Evolutionary conservation across 805 yeast genomes (phyloP), one percentile per base, ranked within the genome.

Genomic region (Wickerhamomyces strasburgensis): DNA sequence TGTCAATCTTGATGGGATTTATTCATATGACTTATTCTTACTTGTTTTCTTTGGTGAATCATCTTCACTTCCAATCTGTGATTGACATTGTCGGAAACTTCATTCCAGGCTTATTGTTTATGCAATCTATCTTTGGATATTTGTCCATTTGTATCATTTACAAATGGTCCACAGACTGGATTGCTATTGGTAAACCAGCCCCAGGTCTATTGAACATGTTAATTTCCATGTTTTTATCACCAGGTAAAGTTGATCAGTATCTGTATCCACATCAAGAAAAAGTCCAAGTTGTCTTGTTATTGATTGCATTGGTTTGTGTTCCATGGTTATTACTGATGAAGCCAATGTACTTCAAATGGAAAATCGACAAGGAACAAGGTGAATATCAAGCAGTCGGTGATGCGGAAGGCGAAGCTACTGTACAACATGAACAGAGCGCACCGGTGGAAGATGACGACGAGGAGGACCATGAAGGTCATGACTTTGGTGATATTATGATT

Each of bases 91-190:
- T 85, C 52, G 98, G 98, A 45, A 93, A 90, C 63, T 93, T 93
- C 56, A 71, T 90, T 39, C 98, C 98, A 3, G 96, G 98, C 30
- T 68, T 93, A 41, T 68, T 93, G 37, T 93, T 93, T 64, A 87
- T 93, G 96, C 96, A 89, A 62, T 82, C 95, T 39, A 90, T 93
- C 33, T 93, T 93, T 57, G 98, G 98, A 25, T 93, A 93, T 59
- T 70, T 93, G 44, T 76, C 95, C 0, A 62, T 90, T 47, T 73
- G 88, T 44, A 90, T 93, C 49, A 74, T 93, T 24, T 90, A 86
- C 70, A 93, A 93, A 63, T 93, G 98, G 98, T 68, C 82, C 15
- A 81, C 88, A 38, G 94, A 93, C 67, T 93, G 98, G 98, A 65
- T 76, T 39, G 80, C 73, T 15, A 71, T 76, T 38, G 81, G 69